phyloP scores from a whole-genome alignment of 139 green algal genomes.

The Chlorella sp. region DNA sequence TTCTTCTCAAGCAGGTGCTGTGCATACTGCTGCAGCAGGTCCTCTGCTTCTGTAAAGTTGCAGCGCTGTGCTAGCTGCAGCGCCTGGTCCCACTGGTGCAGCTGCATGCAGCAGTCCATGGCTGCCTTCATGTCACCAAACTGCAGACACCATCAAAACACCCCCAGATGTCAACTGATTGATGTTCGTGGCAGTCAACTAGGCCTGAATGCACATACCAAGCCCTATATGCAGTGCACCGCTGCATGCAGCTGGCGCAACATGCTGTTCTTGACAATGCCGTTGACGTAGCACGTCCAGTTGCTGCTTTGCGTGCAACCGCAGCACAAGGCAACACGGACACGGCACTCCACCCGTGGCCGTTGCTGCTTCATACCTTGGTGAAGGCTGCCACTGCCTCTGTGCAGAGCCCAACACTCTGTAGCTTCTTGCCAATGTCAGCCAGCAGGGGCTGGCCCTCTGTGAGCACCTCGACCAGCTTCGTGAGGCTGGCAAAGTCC shows the following conservation, averaged over 20 bases:
- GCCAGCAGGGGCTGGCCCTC: constrained; percentile 54
- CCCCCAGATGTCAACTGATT: too few species aligned
- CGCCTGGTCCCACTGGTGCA: constrained; percentile 78
- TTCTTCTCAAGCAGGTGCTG: constrained; percentile 61
- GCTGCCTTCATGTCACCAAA: constrained; percentile 59
- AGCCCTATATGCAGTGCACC: too few species aligned
- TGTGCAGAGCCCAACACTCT: constrained; percentile 65
- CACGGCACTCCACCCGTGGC: too few species aligned
- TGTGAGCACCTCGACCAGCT: constrained; percentile 58
- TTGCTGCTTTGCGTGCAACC: too few species aligned
- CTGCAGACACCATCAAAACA: too few species aligned
- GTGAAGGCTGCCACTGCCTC: constrained; percentile 59
- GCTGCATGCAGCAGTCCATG: constrained; percentile 69
- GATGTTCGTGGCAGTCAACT: too few species aligned
- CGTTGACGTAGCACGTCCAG: too few species aligned
- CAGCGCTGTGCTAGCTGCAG: constrained; percentile 56
- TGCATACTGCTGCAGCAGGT: constrained; percentile 66
- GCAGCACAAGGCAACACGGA: too few species aligned
- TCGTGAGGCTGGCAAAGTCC: constrained; percentile 57
- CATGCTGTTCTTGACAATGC: too few species aligned
- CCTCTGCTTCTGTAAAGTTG: constrained; percentile 54
- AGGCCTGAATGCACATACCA: too few species aligned
- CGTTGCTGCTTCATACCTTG: constrained; percentile 32
- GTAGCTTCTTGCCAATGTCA: constrained; percentile 59
- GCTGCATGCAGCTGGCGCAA: too few species aligned